Percentiles rank a stretch among this genome's conserved stretches.
These are phyloP conservation scores for Takakia lepidozioides DNA, from an alignment of 225 moss, liverwort and hornwort genomes.

Conservation along the genomic window DNA sequence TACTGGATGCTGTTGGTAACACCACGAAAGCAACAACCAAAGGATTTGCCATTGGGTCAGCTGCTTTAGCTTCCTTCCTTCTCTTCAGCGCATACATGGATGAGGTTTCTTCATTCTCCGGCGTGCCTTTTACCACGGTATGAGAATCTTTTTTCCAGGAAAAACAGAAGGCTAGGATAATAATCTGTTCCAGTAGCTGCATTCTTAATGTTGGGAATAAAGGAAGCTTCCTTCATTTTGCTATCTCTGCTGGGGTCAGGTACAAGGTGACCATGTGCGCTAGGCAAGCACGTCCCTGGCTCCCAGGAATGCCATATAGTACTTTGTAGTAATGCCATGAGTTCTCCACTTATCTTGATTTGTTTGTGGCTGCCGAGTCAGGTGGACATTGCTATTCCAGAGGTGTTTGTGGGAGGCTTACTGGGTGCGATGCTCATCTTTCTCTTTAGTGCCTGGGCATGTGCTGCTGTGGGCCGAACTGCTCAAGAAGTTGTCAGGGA, in stretches of 20 bases:
- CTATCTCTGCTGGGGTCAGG: no score
- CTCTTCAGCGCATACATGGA: constrained; percentile 99
- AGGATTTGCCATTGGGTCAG: constrained; percentile 97
- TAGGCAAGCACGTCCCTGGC: no score
- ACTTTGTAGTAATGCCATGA: no score
- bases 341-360: no score
- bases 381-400: constrained; percentile 97
- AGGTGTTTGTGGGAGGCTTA: constrained; percentile 90
- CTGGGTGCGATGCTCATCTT: constrained; percentile 94
- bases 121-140: constrained; percentile 77
- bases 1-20: constrained; percentile 96
- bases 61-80: constrained; percentile 94
- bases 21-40: constrained; percentile 99
- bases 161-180: no score
- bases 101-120: constrained; percentile 93
- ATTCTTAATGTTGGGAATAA: no score
- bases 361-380: constrained; percentile 18
- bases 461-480: constrained; percentile 88
- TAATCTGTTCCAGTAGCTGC: no score
- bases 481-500: constrained; percentile 98
- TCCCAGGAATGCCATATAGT: no score
- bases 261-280: no score
- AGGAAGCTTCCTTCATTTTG: no score
- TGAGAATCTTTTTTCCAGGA: no score
- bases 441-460: constrained; percentile 96